Conservation (phyloP, 2,329 filamentous ascomycete species). For the Hymenoscyphus infarciens region DNA sequence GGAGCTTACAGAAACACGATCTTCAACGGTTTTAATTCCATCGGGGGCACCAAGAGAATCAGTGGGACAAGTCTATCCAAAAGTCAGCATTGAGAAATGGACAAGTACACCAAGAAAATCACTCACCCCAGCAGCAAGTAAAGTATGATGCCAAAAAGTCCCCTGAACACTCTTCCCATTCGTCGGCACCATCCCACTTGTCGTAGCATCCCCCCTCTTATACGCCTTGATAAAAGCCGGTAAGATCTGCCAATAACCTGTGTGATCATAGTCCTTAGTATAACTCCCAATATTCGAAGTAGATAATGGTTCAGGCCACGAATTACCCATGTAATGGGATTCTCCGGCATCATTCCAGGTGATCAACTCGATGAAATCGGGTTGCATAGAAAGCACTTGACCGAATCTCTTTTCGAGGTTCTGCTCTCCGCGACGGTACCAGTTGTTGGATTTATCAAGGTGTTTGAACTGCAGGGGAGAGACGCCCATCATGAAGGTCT, state of each 20-base stretch:
- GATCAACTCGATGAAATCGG: constrained; percentile 39
- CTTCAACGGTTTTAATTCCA: constrained; percentile 13
- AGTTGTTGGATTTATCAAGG: constrained; percentile 32
- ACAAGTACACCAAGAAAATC: background rate
- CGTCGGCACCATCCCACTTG: constrained; percentile 22
- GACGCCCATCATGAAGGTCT: constrained; percentile 40
- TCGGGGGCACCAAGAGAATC: constrained; percentile 12
- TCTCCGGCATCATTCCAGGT: constrained; percentile 43
- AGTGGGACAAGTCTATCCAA: constrained; percentile 9
- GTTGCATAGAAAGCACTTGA: constrained; percentile 35
- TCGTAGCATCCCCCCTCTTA: constrained; percentile 34
- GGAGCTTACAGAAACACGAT: constrained; percentile 12
- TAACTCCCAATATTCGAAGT: constrained; percentile 29
- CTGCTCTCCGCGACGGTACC: constrained; percentile 37
- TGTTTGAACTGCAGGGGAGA: constrained; percentile 41
- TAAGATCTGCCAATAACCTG: constrained; percentile 37
- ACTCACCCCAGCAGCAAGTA: constrained; percentile 14
- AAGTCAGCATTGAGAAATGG: background rate
- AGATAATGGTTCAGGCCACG: constrained; percentile 36
- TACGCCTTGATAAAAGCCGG: constrained; percentile 38
- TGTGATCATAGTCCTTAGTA: constrained; percentile 36
- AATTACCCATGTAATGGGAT: constrained; percentile 40
- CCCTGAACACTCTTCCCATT: constrained; percentile 25
- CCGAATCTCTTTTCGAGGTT: constrained; percentile 36
- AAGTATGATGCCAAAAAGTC: constrained; percentile 34